Percentiles rank a stretch among this genome's conserved stretches.
Conservation (phyloP, 2,329 filamentous ascomycete species). For the Pseudogymnoascus sp. region DNA sequence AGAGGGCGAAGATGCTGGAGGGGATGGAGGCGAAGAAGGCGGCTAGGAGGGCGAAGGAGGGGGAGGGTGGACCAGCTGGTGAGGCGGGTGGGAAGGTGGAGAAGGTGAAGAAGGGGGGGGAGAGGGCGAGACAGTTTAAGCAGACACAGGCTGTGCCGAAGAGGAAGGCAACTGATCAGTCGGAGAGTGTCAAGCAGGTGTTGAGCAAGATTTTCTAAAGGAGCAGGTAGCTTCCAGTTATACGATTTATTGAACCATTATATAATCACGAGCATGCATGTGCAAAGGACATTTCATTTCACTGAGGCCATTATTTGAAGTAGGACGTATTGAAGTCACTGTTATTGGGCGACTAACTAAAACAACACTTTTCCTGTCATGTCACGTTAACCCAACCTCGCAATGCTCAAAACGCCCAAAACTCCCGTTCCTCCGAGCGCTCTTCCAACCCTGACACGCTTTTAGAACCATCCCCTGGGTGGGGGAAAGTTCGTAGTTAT, state of each 20-base stretch:
- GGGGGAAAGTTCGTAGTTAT: not conserved
- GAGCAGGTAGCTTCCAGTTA: not conserved
- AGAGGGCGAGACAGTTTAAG: slow-evolving; percentile 49
- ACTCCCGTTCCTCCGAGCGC: not conserved
- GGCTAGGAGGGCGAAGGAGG: slow-evolving; percentile 35
- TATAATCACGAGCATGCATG: not conserved
- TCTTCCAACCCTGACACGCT: not conserved
- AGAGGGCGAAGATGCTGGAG: slow-evolving; percentile 70
- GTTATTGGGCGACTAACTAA: slow-evolving; percentile 10
- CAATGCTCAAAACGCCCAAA: slow-evolving; percentile 10
- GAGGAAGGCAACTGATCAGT: slow-evolving; percentile 37
- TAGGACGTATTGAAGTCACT: slow-evolving; percentile 5
- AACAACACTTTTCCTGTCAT: slow-evolving; percentile 10
- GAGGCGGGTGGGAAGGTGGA: slow-evolving; percentile 21
- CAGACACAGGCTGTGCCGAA: slow-evolving; percentile 54
- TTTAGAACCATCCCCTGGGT: not conserved
- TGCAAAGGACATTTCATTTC: not conserved
- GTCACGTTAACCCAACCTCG: slow-evolving; percentile 9
- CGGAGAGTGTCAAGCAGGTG: slow-evolving; percentile 49
- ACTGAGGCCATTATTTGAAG: not conserved
- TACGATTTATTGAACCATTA: slow-evolving; percentile 6
- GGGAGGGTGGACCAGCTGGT: slow-evolving; percentile 21
- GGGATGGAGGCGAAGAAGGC: slow-evolving; percentile 57
- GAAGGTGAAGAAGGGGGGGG: slow-evolving; percentile 26
- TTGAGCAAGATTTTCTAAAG: slow-evolving; percentile 56